phyloP scores from a whole-genome alignment of 1,284 basidiomycete genomes.

The Microbotryomycetes sp. region DNA sequence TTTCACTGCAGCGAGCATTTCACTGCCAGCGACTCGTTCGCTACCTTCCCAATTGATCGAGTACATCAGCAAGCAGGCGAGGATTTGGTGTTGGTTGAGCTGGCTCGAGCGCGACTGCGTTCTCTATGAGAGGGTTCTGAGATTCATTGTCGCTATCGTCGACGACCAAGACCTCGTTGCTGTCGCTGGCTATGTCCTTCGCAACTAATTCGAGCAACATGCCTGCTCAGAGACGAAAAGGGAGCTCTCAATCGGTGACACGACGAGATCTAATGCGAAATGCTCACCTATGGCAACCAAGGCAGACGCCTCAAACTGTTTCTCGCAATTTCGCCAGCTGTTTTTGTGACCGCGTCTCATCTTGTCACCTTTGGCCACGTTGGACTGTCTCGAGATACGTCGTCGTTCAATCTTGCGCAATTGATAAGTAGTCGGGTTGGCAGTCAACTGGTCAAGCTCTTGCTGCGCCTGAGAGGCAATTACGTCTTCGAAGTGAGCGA shows the following conservation, averaged over 20 bases:
- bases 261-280: no score
- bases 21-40: neutral
- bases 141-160: no score
- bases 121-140: no score
- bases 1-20: no score
- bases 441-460: constrained; percentile 5
- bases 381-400: neutral
- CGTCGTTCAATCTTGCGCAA: neutral
- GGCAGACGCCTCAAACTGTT: constrained; percentile 23
- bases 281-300: constrained; percentile 31
- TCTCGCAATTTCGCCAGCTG: constrained; percentile 12
- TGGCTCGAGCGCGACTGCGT: no score
- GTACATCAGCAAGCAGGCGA: neutral
- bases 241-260: neutral
- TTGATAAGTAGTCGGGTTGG: neutral
- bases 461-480: constrained; percentile 1
- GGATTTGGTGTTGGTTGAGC: neutral
- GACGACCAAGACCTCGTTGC: no score
- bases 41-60: neutral
- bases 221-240: constrained; percentile 8
- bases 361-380: neutral
- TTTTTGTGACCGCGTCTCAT: constrained; percentile 2
- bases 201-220: constrained; percentile 29
- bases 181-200: constrained; percentile 17
- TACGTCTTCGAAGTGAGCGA: constrained; percentile 10